Base-by-base conservation (phyloP, 257 asterid genomes). In the Solanum arcanum region DNA sequence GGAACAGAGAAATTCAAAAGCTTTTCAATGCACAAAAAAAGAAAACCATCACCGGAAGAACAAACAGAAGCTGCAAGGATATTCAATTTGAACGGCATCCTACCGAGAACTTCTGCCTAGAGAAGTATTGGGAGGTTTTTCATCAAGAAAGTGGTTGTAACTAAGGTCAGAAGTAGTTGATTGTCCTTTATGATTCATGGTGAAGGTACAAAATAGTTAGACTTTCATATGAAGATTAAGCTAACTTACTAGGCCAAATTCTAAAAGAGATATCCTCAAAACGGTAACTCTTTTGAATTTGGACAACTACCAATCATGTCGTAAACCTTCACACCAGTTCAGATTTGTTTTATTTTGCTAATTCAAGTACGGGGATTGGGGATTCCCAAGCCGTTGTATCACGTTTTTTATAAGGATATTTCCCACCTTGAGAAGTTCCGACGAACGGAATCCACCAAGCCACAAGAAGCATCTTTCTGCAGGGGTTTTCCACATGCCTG, bases 401-500 rank as follows among this genome's bases (percentile, higher is more conserved):
- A 68, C 75, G 7, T 68, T 29, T 25, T 29, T 29, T 8, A 14
- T 14, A 68, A 68, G 75, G 41, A 68, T 14, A 68, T 13, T 29
- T 59, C 88, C 85, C 87, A 91, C 99, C 96, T 94, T 96, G 41
- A 96, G 98, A 85, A 96, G 96, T 90, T 96, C 99, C 33, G 99
- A 96, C 20, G 98, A 91, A 86, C 99, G 99, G 91, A 95, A 96
- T 70, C 99, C 98, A 87, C 99, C 99, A 27, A 96, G 98, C 99
- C 99, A 95, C 78, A 95, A 92, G 90, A 96, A 96, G 91, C 99
- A 96, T 87, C 99, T 92, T 89, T 96, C 99, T 46, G 99, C 98
- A 39, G 99, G 98, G 15, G 99, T 96, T 88, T 94, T 94, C 99
- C 99, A 96, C 98, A 95, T 96, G 91, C 99, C 99, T 6, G 99